Evolutionary conservation across 2,329 filamentous ascomycete species (phyloP).

Genomic region (Aspergillus proliferans): DNA sequence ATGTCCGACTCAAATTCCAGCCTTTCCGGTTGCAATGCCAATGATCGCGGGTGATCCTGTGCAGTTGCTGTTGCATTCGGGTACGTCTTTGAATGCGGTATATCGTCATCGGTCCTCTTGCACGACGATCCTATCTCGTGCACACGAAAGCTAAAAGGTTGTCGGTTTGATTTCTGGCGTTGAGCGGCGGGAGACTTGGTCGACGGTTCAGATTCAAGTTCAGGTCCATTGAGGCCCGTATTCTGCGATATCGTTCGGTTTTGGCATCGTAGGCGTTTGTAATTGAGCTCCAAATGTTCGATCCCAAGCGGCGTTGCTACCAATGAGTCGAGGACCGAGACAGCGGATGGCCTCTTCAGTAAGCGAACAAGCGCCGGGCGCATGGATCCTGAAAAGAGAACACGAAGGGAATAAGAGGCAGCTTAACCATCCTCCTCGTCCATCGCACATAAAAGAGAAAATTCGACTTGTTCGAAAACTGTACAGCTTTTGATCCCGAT

Average conservation of each 20-base stretch:
- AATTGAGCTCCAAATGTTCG: conserved; percentile 23
- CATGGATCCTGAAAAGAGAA: conserved; percentile 26
- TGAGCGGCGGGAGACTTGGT: conserved; percentile 2
- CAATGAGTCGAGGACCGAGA: conserved; percentile 32
- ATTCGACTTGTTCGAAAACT: neutral
- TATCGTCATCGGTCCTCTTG: conserved; percentile 1
- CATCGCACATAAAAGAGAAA: neutral
- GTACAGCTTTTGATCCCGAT: neutral
- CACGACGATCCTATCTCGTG: conserved; percentile 23
- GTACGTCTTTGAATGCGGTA: neutral
- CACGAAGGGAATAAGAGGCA: conserved; percentile 9
- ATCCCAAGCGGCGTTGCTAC: conserved; percentile 25
- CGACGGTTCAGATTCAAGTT: conserved; percentile 3
- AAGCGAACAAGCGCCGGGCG: conserved; percentile 39
- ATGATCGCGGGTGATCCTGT: conserved; percentile 7
- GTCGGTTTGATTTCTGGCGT: conserved; percentile 3
- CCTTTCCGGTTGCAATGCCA: conserved; percentile 26
- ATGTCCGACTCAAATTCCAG: conserved; percentile 40
- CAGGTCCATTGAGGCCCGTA: conserved; percentile 2
- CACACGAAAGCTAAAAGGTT: conserved; percentile 16
- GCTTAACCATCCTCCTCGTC: conserved; percentile 26
- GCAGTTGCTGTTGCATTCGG: neutral
- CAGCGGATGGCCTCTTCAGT: conserved; percentile 36
- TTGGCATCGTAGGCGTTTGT: conserved; percentile 25
- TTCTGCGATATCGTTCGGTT: conserved; percentile 12